A percentile compares a stretch with the other conserved stretches of the same genome.
Evolutionary conservation across 2,329 filamentous ascomycete genomes (phyloP).

Genomic region (Verticillium dahliae): DNA sequence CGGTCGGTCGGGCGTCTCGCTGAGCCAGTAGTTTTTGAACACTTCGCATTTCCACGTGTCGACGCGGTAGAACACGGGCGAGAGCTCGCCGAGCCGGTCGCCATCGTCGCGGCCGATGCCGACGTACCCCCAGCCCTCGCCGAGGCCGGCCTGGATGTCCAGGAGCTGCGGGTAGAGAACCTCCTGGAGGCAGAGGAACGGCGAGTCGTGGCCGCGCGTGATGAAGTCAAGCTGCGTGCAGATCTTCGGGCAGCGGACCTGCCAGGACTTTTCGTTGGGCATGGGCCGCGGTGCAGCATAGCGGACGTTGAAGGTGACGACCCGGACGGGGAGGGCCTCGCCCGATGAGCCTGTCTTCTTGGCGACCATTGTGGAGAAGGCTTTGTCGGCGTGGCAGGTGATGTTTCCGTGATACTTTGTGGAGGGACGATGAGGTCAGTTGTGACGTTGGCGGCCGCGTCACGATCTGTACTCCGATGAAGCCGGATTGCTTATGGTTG

Average conservation of each 20-base stretch:
- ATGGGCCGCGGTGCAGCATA: background rate
- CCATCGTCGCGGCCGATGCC: constrained; percentile 57
- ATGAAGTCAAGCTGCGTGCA: constrained; percentile 29
- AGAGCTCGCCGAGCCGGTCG: constrained; percentile 55
- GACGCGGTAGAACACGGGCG: constrained; percentile 57
- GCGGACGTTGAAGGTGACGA: background rate
- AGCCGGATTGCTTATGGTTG: background rate
- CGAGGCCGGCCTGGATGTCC: constrained; percentile 35
- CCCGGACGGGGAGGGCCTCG: background rate
- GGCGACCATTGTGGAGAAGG: background rate
- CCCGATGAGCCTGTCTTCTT: background rate
- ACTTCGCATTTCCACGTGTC: constrained; percentile 43
- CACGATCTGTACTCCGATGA: background rate
- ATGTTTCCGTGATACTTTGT: background rate
- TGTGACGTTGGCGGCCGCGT: background rate
- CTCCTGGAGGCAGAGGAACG: constrained; percentile 43
- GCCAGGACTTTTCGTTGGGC: constrained; percentile 20
- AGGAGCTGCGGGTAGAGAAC: constrained; percentile 36
- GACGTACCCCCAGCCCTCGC: constrained; percentile 40
- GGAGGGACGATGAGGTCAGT: background rate
- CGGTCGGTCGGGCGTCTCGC: constrained; percentile 43
- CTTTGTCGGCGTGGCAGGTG: background rate
- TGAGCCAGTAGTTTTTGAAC: constrained; percentile 56
- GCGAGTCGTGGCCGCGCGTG: constrained; percentile 17
- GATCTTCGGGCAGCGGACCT: constrained; percentile 26